These are phyloP conservation scores for Russula dissimulans DNA, from an alignment of 768 basidiomycete genomes.

Conservation along the genomic window DNA sequence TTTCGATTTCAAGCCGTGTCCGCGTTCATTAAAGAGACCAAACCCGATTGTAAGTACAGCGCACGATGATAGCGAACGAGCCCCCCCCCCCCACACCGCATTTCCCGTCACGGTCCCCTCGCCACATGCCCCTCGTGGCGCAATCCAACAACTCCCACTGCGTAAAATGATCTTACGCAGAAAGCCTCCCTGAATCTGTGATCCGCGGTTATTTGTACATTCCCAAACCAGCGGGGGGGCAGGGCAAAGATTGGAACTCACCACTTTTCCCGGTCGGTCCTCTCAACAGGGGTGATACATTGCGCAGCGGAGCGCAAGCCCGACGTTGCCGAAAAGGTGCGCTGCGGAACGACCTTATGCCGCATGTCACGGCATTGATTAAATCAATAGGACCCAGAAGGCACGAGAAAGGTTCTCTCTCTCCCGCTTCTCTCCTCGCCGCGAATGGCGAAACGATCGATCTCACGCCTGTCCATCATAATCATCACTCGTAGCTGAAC, in stretches of 20 bases:
- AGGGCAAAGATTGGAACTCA: not conserved
- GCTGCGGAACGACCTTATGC: slow-evolving; percentile 17
- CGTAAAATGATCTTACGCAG: too few species aligned
- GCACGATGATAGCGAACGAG: too few species aligned
- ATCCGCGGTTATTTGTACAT: not conserved
- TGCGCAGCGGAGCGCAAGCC: slow-evolving; percentile 93
- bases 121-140: not conserved
- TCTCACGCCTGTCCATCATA: slow-evolving; percentile 2
- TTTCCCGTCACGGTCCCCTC: too few species aligned
- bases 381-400: slow-evolving; percentile 51
- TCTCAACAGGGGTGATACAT: slow-evolving; percentile 68
- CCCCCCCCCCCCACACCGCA: not conserved
- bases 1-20: slow-evolving; percentile 47
- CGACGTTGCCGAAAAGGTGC: slow-evolving; percentile 84
- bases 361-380: not conserved
- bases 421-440: not conserved
- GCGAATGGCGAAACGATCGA: not conserved
- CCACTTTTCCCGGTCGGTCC: not conserved
- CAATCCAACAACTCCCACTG: too few species aligned
- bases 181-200: not conserved
- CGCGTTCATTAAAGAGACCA: slow-evolving; percentile 43
- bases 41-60: slow-evolving; percentile 56
- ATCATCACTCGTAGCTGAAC: slow-evolving; percentile 52
- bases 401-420: slow-evolving; percentile 45
- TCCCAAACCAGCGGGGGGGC: not conserved